Evolutionary conservation across 805 yeast genomes (phyloP).

Genomic region (Ogataea paradorogensis): DNA sequence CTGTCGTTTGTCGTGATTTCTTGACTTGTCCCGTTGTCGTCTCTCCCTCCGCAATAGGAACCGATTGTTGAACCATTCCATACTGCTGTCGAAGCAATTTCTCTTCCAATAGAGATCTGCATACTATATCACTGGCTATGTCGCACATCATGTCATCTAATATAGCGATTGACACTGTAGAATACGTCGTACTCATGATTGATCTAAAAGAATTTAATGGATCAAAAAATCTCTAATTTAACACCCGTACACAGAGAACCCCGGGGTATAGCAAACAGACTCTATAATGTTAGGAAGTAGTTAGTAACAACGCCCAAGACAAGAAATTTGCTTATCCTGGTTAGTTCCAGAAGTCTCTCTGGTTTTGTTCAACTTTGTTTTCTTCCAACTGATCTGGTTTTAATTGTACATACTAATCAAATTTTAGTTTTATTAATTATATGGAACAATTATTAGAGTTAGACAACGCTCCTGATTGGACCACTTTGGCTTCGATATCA

Average conservation of each 20-base stretch:
- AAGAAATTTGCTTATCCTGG: no score
- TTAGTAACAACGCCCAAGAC: no score
- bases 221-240: neutral
- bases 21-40: conserved; percentile 12
- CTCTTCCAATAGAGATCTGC: conserved; percentile 30
- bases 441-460: neutral
- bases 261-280: no score
- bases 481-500: conserved; percentile 32
- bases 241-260: no score
- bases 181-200: conserved; percentile 25
- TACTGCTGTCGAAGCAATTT: conserved; percentile 30
- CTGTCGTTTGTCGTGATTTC: conserved; percentile 11
- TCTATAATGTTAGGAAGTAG: no score
- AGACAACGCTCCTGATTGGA: conserved; percentile 57
- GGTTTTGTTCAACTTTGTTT: no score
- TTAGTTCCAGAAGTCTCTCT: no score
- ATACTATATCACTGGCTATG: conserved; percentile 33
- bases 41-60: conserved; percentile 22
- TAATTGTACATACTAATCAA: no score
- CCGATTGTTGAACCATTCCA: conserved; percentile 30
- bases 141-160: conserved; percentile 34
- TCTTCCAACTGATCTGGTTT: no score
- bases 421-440: no score
- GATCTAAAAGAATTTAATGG: neutral
- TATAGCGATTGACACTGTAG: conserved; percentile 30